These are phyloP conservation scores for Phaseolus lunatus DNA, from an alignment of 306 rosid species.

Conservation along the genomic window DNA sequence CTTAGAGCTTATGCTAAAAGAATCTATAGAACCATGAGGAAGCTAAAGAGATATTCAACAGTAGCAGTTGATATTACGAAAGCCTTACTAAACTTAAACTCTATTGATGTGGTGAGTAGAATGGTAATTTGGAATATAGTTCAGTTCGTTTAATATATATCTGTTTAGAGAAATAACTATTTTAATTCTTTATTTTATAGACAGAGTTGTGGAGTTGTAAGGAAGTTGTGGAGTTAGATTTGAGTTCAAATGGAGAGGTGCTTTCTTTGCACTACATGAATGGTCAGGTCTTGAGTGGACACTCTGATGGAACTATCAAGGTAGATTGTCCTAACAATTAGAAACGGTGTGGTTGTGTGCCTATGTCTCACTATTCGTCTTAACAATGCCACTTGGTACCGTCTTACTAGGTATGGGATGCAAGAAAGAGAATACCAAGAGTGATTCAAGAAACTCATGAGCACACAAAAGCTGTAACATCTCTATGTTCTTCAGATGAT, in stretches of 20 bases:
- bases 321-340: conserved; percentile 51
- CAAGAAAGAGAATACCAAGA: conserved; percentile 66
- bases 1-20: conserved; percentile 75
- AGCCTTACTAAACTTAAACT: conserved; percentile 76
- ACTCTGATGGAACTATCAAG: conserved; percentile 96
- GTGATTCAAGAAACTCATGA: conserved; percentile 82
- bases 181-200: conserved; percentile 50
- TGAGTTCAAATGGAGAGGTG: conserved; percentile 78
- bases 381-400: conserved; percentile 31
- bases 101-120: conserved; percentile 74
- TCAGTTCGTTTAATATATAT: neutral
- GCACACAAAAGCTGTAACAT: conserved; percentile 86
- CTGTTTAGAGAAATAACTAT: conserved; percentile 32
- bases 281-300: conserved; percentile 81
- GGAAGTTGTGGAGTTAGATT: conserved; percentile 77
- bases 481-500: conserved; percentile 69
- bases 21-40: conserved; percentile 76
- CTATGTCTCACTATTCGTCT: conserved; percentile 3
- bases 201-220: conserved; percentile 83
- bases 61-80: conserved; percentile 71
- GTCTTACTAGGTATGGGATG: conserved; percentile 83
- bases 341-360: conserved; percentile 3
- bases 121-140: conserved; percentile 19
- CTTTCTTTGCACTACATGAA: conserved; percentile 71
- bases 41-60: conserved; percentile 68